Evolutionary conservation across 2,329 filamentous ascomycete genomes (phyloP), one percentile per base, ranked within the genome.

Genomic region (Diaporthe ampelina): DNA sequence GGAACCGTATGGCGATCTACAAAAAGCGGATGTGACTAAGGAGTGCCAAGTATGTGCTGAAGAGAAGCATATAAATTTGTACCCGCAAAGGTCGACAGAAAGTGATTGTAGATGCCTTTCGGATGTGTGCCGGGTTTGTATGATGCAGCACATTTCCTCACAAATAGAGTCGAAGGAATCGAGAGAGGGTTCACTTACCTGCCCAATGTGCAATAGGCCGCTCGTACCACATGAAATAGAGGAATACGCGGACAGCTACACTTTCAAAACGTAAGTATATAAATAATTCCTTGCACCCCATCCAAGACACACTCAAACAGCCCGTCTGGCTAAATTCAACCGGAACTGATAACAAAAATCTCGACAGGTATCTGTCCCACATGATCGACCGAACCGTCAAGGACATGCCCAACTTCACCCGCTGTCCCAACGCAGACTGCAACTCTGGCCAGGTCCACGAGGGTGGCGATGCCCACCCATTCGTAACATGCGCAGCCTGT

Each of bases 381-480:
- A 54, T 70, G 35, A 56, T 72, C n/a, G 21, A 70, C 6, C 29
- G 50, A 45, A 80, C 79, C 0, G 77, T 86, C 13, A 78, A 80
- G 59, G 71, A 73, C 19, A 77, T 84, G 10, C 80, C 81, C 0
- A 81, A 82, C 35, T 88, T 87, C 76, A 79, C 80, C 7, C 85
- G 84, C 81, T 88, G 87, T 74, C 80, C 74, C 4, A 52, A 85
- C 11, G 78, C 82, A 1, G 76, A 74, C 3, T 88, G 87, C 76
- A 76, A 75, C 13, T 82, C 80, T 0, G 86, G 86, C 0, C 87
- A 88, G 75, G 80, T 87, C 10, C 85, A 87, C 72, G 78, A 80
- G 2, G 78, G 76, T 11, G 80, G 81, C 40, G 72, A 78, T 1
- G 58, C 70, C 4, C 76, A 77, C 3, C 79, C 83, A 0, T 83